phyloP scores from a whole-genome alignment of 2,329 filamentous ascomycete species.

The Fusarium mundagurra region DNA sequence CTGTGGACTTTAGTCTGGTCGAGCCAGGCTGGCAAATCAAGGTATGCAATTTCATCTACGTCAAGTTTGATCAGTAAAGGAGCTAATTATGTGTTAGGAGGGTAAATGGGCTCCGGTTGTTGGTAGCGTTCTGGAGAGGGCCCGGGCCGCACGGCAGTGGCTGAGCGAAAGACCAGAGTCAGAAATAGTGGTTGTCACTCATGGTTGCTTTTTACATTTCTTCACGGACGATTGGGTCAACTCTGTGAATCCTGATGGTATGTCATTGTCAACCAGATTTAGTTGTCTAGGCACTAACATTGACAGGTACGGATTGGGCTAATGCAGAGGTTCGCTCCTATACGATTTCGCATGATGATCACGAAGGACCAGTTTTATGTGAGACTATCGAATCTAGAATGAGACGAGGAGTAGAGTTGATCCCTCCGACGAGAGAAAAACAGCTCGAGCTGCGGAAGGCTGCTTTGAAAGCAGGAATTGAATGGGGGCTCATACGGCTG shows the following conservation, averaged over 20 bases:
- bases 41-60: rapidly evolving
- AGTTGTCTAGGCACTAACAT: rapidly evolving
- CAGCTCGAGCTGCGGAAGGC: background rate
- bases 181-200: background rate
- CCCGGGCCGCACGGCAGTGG: background rate
- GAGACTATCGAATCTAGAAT: background rate
- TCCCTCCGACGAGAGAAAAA: background rate
- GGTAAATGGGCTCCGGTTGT: background rate
- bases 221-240: background rate
- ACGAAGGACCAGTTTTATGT: rapidly evolving
- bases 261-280: rapidly evolving
- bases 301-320: background rate
- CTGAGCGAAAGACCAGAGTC: background rate
- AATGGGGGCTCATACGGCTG: background rate
- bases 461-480: background rate
- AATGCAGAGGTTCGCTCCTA: background rate
- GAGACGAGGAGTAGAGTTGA: background rate
- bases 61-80: rapidly evolving
- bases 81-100: background rate
- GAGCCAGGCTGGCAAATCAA: background rate
- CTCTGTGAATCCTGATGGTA: background rate
- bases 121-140: background rate
- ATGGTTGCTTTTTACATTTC: slow-evolving; percentile 1
- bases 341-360: rapidly evolving
- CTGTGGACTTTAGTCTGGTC: background rate